Base-by-base conservation (phyloP, 306 rosid genomes). In the Lathyrus oleraceus region DNA sequence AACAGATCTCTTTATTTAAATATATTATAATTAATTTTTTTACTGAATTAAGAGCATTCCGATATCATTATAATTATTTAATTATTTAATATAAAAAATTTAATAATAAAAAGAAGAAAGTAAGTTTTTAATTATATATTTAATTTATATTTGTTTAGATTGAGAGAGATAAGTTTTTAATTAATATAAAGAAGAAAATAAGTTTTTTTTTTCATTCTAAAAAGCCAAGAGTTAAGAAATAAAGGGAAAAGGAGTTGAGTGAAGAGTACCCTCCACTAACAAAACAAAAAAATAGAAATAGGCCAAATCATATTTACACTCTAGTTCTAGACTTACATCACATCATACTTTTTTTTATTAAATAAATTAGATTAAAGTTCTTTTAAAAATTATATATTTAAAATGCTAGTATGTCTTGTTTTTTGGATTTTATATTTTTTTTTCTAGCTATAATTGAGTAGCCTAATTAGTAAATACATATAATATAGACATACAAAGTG, bases 311-410 rank as follows among this genome's bases (percentile, higher is more conserved):
- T 27, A 57, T 57, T 12, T 13, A 57, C 19, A 27, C 27, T 27
- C 20, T 56, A 23, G 61, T 56, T 27, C 38, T 57, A 57, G 62
- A 25, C 62, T 57, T 57, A 13, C n/a, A 57, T 57, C 62, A 13
- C 10, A 13, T 57, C 39, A 13, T 23, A 57, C 19, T 17, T 14
- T 57, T 57, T 6, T 57, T 57, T 27, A 27, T 57, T 25, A 12
- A 57, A 25, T 56, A 56, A 57, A 13, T 27, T 57, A 13, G 19
- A 17, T 27, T 23, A 23, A 54, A 54, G 61, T 23, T 54, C 1
- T 12, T 54, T 54, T 23, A 23, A 53, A 54, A 23, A 54, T n/a
- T n/a, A n/a, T n/a, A n/a, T 53, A 54, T 53, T 20, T 54, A 54
- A 19, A 49, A 51, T 11, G 23, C 0, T 25, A n/a, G n/a, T n/a